Base-by-base conservation (phyloP, 768 basidiomycete species). In the Lentinus brumalis region DNA sequence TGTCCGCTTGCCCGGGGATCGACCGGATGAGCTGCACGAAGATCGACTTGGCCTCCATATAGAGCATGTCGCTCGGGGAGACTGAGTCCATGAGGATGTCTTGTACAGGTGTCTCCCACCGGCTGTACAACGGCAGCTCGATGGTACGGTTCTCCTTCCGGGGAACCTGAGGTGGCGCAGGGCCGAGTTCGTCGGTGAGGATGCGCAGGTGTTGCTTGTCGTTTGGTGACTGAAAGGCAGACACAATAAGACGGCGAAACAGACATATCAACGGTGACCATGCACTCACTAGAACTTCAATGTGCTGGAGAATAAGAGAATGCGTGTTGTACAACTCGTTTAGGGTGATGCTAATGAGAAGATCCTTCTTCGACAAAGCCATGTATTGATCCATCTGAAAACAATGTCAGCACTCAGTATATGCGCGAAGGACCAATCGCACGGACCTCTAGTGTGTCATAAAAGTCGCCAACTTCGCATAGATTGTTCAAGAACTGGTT, bases 291-390 rank as follows among this genome's bases (percentile, higher is more conserved):
- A 99, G 78, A 3, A 88, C 89, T 73, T 98, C 96, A 68, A 98
- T 88, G 72, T 99, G 97, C 72, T 98, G 96, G 62, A 91, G 78
- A 64, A 99, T 88, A 71, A 98, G 79, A 29, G 95, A 92, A 75
- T 99, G 97, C 2, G 97, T 99, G 78, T 98, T 98, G 77, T 98
- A 98, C 80, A 99, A 71, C 82, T 99, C 97, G 73, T 99, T 99
- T 75, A 98, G 79, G 7, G 97, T 98, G 73, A 99, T 99, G 76
- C 95, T 93, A 77, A 99, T 98, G 81, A 91, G 88, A 60, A 98
- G 81, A 73, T 98, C 97, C 76, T 98, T 98, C 84, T 99, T 99
- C 60, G 96, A 98, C 59, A 99, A 79, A 9, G 97, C 97, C 95
- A 99, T 98, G 75, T 99, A 99, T 81, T 98, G 97, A 76, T 99